phyloP scores from a whole-genome alignment of 768 basidiomycete species.

The Dictyophora rubrovolvata region DNA sequence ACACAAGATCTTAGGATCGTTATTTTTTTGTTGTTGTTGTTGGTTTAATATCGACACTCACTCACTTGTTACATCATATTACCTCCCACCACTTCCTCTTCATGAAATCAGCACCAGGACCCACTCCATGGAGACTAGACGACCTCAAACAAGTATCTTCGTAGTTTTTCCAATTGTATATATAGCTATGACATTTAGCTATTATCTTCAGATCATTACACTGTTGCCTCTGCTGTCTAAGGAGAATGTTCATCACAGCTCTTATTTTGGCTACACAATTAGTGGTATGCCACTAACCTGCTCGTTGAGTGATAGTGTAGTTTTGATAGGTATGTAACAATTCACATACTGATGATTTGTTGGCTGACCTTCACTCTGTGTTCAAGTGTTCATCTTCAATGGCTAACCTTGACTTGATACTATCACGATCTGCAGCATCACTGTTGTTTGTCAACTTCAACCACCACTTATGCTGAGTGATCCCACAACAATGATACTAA shows the following conservation, averaged over 20 bases:
- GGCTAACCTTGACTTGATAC: not conserved
- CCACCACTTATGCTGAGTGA: not conserved
- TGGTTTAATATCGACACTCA: too few relatives aligned
- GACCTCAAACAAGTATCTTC: too few relatives aligned
- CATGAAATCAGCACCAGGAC: too few relatives aligned
- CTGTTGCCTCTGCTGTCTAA: slow-evolving; percentile 79
- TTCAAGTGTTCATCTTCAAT: slow-evolving; percentile 4
- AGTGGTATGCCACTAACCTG: slow-evolving; percentile 30
- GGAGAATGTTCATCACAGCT: slow-evolving; percentile 79
- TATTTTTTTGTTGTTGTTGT: too few relatives aligned
- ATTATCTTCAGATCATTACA: too few relatives aligned
- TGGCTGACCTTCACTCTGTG: slow-evolving; percentile 1
- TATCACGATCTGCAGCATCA: not conserved
- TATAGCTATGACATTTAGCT: too few relatives aligned
- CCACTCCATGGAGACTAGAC: too few relatives aligned
- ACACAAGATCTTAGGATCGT: too few relatives aligned
- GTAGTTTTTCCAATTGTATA: too few relatives aligned
- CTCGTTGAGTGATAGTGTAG: slow-evolving; percentile 41
- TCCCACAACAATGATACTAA: slow-evolving; percentile 2
- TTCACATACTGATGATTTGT: not conserved
- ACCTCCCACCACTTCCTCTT: too few relatives aligned
- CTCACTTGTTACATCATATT: too few relatives aligned
- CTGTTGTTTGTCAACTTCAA: not conserved
- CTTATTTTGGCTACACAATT: slow-evolving; percentile 89
- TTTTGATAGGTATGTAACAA: slow-evolving; percentile 12